Evolutionary conservation across 2,329 filamentous ascomycete genomes (phyloP), one percentile per base, ranked within the genome.

Genomic region (Phyllosticta ampelicida): DNA sequence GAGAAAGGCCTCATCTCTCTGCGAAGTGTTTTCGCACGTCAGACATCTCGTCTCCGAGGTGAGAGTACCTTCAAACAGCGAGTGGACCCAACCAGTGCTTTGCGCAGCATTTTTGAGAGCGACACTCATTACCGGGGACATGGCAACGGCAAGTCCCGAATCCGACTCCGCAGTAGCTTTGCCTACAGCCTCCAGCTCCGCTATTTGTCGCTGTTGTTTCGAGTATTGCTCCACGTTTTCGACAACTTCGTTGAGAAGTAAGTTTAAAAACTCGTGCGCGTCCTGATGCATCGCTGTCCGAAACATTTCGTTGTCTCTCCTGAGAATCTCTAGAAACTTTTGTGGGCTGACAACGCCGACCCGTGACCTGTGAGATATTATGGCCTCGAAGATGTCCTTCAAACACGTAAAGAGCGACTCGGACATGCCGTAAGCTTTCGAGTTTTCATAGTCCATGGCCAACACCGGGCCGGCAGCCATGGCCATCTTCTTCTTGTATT

Each of bases 401-500:
- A 99, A 75, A 0, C 90, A 90, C 0, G 92, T 96, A 69, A 97
- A 99, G 2, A 95, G 86, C 61, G 89, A 95, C 69, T 97, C 92
- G 53, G 89, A 84, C 91, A 97, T 96, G 65, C 88, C 89, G 68
- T 96, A 96, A 18, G 85, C 82, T 51, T 80, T 79, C 8, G 86
- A 80, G 67, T 90, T 94, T 66, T 95, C 89, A 65, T 87, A 86
- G 54, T 86, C 84, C 72, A 97, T 82, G 66, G 95, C 89, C 59
- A 97, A 73, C 44, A 96, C 86, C 0, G 94, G 94, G 0, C 94
- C 90, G 50, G 86, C 87, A 61, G 91, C 79, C 77, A 97, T 85
- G 18, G 91, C 91, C 70, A 94, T 85, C 75, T 96, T 96, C 79
- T 99, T 99, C 75, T 96, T 96, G 75, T 94, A 96, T 74, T 99